Evolutionary conservation across 2,329 filamentous ascomycete species (phyloP), one percentile per base, ranked within the genome.

Genomic region (Teratosphaeria zuluensis): DNA sequence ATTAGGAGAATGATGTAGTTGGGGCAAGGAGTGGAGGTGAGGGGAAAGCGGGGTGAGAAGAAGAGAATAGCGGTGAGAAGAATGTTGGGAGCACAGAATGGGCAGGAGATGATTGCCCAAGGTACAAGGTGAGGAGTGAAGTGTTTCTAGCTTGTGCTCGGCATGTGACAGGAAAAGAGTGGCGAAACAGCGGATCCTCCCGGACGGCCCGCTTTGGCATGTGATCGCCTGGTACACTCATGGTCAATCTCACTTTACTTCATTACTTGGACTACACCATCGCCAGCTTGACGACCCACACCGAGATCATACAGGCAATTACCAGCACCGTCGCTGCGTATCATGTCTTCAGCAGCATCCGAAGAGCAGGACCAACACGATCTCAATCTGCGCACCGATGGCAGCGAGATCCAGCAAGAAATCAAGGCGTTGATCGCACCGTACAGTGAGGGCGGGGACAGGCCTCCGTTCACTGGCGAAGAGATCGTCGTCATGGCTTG

Each of bases 401-500:
- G 14, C 33, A 11, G 33, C 14, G 33, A 38, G 11, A 38, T 38
- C 33, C 9, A 38, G 33, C 33, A 8, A 14, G 56, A 61, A 33
- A 54, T 61, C 32, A 21, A 35, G 21, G 59, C 16, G 6, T 3
- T 46, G 12, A 55, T 59, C 55, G 28, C 14, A 24, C 54, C 51
- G 9, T 57, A 59, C 59, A 21, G 7, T 1, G 5, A 14, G 12
- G 7, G 28, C 30, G 16, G 42, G 2, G 48, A 28, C 12, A 11
- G 21, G 7, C 57, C 59, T 16, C 60, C 57, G 4, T 59, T 59
- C 46, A 33, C 57, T 9, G 21, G 30, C 3, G 53, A 19, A 12
- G 53, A 61, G 28, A 5, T 61, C 8, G 24, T 54, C 4, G 52
- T 56, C 51, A 61, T 61, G 55, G 60, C 60, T 19, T 48, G 38